phyloP scores from a whole-genome alignment of 148 eudicot genomes.

The Suaeda aralocaspica region DNA sequence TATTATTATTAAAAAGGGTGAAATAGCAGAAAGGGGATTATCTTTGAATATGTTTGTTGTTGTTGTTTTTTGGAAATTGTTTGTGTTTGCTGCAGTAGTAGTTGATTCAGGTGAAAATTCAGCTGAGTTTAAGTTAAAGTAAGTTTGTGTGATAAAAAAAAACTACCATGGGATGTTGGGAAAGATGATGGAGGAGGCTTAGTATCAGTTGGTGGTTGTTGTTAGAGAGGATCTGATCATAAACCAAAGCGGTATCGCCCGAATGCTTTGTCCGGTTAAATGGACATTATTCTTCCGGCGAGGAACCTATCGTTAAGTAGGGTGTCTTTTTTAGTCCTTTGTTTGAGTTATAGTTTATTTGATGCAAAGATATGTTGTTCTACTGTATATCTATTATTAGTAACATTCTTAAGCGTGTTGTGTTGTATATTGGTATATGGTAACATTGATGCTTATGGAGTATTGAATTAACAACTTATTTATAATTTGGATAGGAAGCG shows the following conservation, averaged over 20 bases:
- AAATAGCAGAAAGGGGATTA: conserved; percentile 14
- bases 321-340: conserved; percentile 33
- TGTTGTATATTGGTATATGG: too few relatives aligned
- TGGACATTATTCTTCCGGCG: conserved; percentile 87
- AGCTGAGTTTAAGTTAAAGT: conserved; percentile 27
- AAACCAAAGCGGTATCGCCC: conserved; percentile 25
- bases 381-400: too few relatives aligned
- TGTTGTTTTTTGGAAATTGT: conserved; percentile 22
- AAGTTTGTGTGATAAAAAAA: conserved; percentile 14
- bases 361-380: too few relatives aligned
- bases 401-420: too few relatives aligned
- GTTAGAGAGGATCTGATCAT: conserved; percentile 34
- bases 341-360: too few relatives aligned
- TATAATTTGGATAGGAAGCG: too few relatives aligned
- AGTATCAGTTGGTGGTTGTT: conserved; percentile 30
- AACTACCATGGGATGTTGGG: conserved; percentile 19
- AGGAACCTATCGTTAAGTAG: conserved; percentile 70
- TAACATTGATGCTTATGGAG: too few relatives aligned
- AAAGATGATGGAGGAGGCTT: conserved; percentile 39
- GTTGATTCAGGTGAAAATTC: conserved; percentile 23
- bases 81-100: conserved; percentile 55
- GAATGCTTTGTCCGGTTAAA: conserved; percentile 32
- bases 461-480: too few relatives aligned
- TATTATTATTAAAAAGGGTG: neutral
- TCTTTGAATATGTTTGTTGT: conserved; percentile 28